Percentiles rank a stretch among this genome's conserved stretches.
These are phyloP conservation scores for Cercospora beticola DNA, from an alignment of 2,329 filamentous ascomycete species.

Conservation along the genomic window DNA sequence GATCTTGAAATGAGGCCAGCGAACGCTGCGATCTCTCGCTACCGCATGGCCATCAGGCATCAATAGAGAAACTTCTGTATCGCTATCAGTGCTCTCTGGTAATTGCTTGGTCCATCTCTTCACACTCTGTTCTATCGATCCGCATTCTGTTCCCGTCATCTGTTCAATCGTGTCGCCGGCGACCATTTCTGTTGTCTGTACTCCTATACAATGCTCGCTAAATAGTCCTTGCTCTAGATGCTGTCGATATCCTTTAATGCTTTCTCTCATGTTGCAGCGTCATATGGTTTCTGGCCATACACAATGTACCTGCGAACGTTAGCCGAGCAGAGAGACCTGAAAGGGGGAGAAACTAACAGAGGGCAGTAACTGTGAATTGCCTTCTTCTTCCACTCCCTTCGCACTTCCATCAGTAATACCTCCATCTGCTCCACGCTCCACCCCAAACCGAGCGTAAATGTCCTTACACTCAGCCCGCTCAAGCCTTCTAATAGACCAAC, in stretches of 20 bases:
- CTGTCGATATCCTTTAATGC: neutral
- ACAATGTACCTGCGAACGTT: slow-evolving; percentile 29
- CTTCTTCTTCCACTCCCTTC: slow-evolving; percentile 30
- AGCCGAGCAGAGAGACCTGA: neutral
- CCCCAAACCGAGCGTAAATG: slow-evolving; percentile 32
- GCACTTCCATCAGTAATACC: slow-evolving; percentile 32
- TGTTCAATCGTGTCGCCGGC: neutral
- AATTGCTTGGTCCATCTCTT: neutral
- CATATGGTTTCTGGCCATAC: slow-evolving; percentile 31
- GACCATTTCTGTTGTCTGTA: neutral
- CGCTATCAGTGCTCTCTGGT: neutral
- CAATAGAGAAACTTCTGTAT: neutral
- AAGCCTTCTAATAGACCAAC: slow-evolving; percentile 32
- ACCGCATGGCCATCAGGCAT: neutral
- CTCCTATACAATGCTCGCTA: slow-evolving; percentile 16
- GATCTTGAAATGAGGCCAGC: neutral
- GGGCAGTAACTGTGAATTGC: slow-evolving; percentile 33
- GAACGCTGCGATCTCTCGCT: neutral
- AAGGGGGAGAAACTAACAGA: slow-evolving; percentile 22
- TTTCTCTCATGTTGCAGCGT: slow-evolving; percentile 2
- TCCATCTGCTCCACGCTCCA: slow-evolving; percentile 35
- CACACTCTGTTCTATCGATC: neutral
- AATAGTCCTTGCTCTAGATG: slow-evolving; percentile 7
- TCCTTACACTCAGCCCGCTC: slow-evolving; percentile 30
- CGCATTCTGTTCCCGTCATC: neutral